These are phyloP conservation scores for Botryotinia narcissicola DNA, from an alignment of 2,329 filamentous ascomycete genomes.

Conservation along the genomic window DNA sequence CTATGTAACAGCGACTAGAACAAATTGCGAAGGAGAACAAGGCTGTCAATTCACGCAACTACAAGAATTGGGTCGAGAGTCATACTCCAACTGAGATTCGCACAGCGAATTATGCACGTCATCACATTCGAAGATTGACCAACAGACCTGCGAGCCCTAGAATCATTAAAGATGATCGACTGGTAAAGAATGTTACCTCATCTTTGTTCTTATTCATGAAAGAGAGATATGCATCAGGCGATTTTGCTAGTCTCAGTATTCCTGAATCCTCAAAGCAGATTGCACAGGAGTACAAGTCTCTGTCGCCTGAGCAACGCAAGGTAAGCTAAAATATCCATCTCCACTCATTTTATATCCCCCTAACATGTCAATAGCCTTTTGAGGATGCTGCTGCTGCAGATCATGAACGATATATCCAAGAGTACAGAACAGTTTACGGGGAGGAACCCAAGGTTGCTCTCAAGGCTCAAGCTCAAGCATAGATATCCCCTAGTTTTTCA, in stretches of 20 bases:
- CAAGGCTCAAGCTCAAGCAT: neutral
- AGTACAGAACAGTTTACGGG: constrained; percentile 18
- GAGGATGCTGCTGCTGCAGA: constrained; percentile 35
- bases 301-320: constrained; percentile 48
- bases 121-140: constrained; percentile 27
- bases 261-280: constrained; percentile 44
- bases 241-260: constrained; percentile 47
- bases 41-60: constrained; percentile 44
- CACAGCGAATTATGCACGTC: constrained; percentile 57
- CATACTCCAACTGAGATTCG: constrained; percentile 57
- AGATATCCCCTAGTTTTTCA: neutral
- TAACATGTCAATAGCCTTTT: constrained; percentile 8
- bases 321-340: constrained; percentile 18
- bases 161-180: constrained; percentile 53
- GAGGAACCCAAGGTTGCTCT: neutral
- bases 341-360: neutral
- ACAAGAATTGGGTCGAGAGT: constrained; percentile 53
- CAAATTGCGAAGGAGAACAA: constrained; percentile 49
- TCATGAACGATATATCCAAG: constrained; percentile 31
- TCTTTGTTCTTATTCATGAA: constrained; percentile 45
- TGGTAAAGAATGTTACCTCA: constrained; percentile 44
- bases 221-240: constrained; percentile 47
- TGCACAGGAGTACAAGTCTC: constrained; percentile 47
- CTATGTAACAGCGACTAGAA: constrained; percentile 45
- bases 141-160: neutral